Base-by-base conservation (phyloP, 352 stramenopile species). In the Thraustochytrium sp. region DNA sequence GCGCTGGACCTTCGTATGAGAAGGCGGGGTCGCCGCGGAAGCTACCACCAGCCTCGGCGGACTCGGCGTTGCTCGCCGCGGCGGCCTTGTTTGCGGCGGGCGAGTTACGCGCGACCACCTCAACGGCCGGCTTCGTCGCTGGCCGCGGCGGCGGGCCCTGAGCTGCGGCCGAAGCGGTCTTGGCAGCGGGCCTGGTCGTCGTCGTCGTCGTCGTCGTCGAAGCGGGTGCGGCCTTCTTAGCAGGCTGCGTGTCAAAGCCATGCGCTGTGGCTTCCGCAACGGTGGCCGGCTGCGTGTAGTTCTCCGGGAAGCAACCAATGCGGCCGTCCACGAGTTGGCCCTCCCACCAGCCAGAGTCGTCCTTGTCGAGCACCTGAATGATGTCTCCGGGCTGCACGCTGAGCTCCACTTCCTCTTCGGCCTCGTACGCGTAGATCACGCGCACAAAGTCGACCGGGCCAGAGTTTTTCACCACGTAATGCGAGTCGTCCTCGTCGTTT, bases 261-360 rank as follows among this genome's bases (percentile, higher is more conserved):
- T 72, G 31, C 0, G 42, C 37, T 11, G 5, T 8, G 13, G 68
- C 68, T 4, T 80, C 34, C 46, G n/a, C 68, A 1, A 51, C 40
- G 38, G 68, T 37, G 18, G 40, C 68, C 26, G 48, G n/a, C 53
- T 80, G 42, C 31, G 68, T 80, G 34, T 63, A 80, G 31, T 80
- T 80, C 38, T 80, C 44, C 5, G 68, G 68, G 38, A 80, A 80
- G 23, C n/a, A 80, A 13, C 68, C 68, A 11, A 29, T 51, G 3
- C 13, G 23, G 1, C 68, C 68, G 53, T 80, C 49, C 29, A 11
- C 26, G 1, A 53, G 37, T 2, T 18, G 23, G 34, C 68, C 68
- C 53, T 80, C 68, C 68, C 68, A 80, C 68, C 68, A 80, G 2
- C 68, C 68, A 26, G 31, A 55, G 5, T 13, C 44, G 34, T 80